Conservation (phyloP, 805 yeast species). For the Saturnispora saitoi region DNA sequence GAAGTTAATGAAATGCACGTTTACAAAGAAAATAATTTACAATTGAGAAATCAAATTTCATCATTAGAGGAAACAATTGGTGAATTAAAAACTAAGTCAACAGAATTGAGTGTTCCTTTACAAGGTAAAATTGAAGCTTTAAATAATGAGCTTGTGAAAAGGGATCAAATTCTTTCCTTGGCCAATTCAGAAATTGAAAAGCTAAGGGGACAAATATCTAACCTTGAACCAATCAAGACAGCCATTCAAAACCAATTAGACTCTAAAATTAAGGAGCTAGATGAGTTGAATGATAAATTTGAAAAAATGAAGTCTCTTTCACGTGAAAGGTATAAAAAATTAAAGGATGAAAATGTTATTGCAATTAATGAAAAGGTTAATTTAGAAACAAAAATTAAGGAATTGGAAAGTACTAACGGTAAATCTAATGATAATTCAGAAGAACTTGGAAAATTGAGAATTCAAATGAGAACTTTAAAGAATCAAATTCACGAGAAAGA, state of each 20-base stretch:
- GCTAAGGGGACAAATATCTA: slow-evolving; percentile 40
- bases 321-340: slow-evolving; percentile 25
- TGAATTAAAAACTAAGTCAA: slow-evolving; percentile 15
- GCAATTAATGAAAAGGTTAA: slow-evolving; percentile 9
- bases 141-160: slow-evolving; percentile 32
- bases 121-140: slow-evolving; percentile 14
- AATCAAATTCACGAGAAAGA: slow-evolving; percentile 13
- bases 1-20: slow-evolving; percentile 23
- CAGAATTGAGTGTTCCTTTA: slow-evolving; percentile 11
- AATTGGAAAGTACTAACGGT: slow-evolving; percentile 12
- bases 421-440: slow-evolving; percentile 7
- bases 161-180: slow-evolving; percentile 39
- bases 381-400: slow-evolving; percentile 17
- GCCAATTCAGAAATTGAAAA: slow-evolving; percentile 47
- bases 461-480: slow-evolving; percentile 12
- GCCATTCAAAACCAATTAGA: not conserved
- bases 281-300: slow-evolving; percentile 17
- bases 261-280: slow-evolving; percentile 10
- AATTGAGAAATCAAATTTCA: slow-evolving; percentile 20
- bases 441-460: slow-evolving; percentile 16
- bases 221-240: slow-evolving; percentile 32
- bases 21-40: slow-evolving; percentile 25
- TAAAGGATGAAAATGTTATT: slow-evolving; percentile 19
- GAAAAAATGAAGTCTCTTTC: slow-evolving; percentile 26
- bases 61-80: slow-evolving; percentile 9